Base-by-base conservation (phyloP, 1,284 basidiomycete species). In the Singerocomus inundabilis region DNA sequence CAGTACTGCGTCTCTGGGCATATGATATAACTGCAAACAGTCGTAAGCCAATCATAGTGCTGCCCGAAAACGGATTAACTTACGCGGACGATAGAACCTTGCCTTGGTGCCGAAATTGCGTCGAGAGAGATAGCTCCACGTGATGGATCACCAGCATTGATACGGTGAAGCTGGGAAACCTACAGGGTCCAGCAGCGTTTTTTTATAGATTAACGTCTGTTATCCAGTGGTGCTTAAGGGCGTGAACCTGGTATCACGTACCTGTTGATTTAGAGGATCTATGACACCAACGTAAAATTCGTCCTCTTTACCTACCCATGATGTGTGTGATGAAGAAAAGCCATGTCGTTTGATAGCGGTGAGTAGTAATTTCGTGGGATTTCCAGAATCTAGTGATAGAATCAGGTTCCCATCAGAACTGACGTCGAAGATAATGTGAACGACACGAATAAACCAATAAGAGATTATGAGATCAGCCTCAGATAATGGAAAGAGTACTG, bases 371-470 rank as follows among this genome's bases (percentile, higher is more conserved):
- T 81, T 77, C 0, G 88, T 83, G 0, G 92, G 90, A 60, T 92
- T 94, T 10, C 70, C 61, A 45, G 72, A 66, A 57, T 88, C 73
- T 3, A 92, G 68, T 3, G 74, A 68, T 36, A 88, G 78, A 18
- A 95, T 74, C 55, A 95, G 77, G 61, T 94, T 95, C 1, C 91
- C 91, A 65, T 89, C 84, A 2, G 83, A 78, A 28, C 88, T 91
- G 15, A 33, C 2, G 21, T 15, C 18, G 13, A 35, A 34, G 26
- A 42, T 40, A 13, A 25, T 21, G 21, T n/a, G n/a, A 37, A 52
- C 21, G 34, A 30, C 26, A 37, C 33, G 3, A 30, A 24, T 30
- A 6, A n/a, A 38, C 29, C 26, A 24, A 31, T 18, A 44, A 13
- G n/a, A 25, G 7, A 25, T 24, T 4, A 38, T 62, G 15, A 48